A percentile compares a stretch with the other conserved stretches of the same genome.
Conservation (phyloP, 257 asterid species). For the Nicotiana paniculata region DNA sequence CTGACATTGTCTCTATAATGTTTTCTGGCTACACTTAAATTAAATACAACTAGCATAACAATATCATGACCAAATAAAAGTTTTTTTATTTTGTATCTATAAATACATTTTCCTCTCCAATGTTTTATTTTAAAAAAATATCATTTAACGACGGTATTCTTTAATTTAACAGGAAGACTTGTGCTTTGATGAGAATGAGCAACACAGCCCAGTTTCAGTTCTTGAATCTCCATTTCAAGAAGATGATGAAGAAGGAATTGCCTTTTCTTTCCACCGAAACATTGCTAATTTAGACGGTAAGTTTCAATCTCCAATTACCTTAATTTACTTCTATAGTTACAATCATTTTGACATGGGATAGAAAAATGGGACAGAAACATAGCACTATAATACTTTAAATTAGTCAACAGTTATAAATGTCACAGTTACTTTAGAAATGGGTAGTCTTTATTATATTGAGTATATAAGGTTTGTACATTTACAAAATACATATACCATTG, state of each 20-base stretch:
- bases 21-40: neutral
- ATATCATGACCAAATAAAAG: neutral
- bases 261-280: conserved; percentile 21
- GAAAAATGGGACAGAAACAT: no score
- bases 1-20: neutral
- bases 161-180: conserved; percentile 28
- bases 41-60: neutral
- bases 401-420: neutral
- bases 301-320: neutral
- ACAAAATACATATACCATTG: no score
- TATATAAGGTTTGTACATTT: neutral
- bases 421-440: neutral
- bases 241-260: conserved; percentile 21
- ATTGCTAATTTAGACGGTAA: conserved; percentile 22
- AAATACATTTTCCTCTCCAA: no score
- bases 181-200: conserved; percentile 47
- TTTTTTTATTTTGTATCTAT: neutral
- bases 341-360: neutral
- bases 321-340: neutral
- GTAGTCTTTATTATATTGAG: neutral
- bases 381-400: neutral
- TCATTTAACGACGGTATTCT: neutral
- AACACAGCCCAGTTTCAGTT: conserved; percentile 75
- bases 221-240: conserved; percentile 59
- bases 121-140: no score